Conservation (phyloP, 768 basidiomycete species). For the Russula lepida region DNA sequence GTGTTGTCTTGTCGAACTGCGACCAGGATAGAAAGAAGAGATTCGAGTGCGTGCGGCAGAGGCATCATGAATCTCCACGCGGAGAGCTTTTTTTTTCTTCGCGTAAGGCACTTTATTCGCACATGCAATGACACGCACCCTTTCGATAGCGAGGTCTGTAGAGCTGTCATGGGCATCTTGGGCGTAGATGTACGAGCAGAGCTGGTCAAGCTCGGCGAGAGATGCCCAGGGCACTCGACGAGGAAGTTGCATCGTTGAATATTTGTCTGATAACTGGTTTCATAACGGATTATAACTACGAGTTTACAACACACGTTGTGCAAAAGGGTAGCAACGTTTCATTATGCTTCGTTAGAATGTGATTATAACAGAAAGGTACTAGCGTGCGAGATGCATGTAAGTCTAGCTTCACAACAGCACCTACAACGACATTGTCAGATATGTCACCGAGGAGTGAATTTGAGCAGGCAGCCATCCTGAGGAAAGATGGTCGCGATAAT, state of each 20-base stretch:
- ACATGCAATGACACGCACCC: conserved; percentile 36
- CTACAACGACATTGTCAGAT: conserved; percentile 1
- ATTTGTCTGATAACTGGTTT: neutral
- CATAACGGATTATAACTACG: neutral
- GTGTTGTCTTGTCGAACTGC: conserved; percentile 49
- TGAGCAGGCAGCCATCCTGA: conserved; percentile 80
- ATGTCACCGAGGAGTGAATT: conserved; percentile 51
- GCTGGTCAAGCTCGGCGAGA: conserved; percentile 59
- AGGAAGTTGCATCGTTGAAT: conserved; percentile 39
- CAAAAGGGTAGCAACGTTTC: no score
- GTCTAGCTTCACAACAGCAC: neutral
- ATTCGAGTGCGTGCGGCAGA: conserved; percentile 78
- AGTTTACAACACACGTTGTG: no score
- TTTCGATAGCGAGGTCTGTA: conserved; percentile 50
- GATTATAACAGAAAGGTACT: no score
- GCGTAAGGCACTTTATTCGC: neutral
- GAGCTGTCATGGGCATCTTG: conserved; percentile 51
- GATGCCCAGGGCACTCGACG: conserved; percentile 75
- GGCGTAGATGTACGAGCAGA: conserved; percentile 67
- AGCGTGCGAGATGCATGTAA: neutral
- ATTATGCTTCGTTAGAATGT: neutral
- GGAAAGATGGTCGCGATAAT: conserved; percentile 98
- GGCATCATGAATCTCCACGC: conserved; percentile 70
- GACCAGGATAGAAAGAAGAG: conserved; percentile 53
- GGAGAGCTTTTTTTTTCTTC: conserved; percentile 47